These are phyloP conservation scores for Thymus quinquecostatus DNA, from an alignment of 257 asterid genomes.

Conservation along the genomic window DNA sequence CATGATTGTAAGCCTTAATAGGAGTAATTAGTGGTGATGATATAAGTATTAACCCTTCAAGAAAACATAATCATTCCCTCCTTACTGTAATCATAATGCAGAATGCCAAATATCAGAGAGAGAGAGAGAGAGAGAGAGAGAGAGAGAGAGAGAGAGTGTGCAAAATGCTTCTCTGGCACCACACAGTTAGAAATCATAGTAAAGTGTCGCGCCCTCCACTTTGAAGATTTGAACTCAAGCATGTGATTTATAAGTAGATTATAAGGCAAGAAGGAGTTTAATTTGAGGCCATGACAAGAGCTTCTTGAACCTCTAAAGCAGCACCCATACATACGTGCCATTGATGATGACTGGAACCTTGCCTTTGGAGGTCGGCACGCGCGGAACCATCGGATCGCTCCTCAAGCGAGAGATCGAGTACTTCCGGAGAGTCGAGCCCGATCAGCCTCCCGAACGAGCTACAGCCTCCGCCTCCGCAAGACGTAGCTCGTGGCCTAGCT, in stretches of 20 bases:
- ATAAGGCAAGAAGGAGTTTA: conserved; percentile 10
- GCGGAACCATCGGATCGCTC: conserved; percentile 89
- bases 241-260: conserved; percentile 2
- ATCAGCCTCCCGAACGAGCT: background rate
- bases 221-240: conserved; percentile 17
- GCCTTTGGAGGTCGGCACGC: conserved; percentile 67
- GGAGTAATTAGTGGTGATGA: conserved; percentile 30
- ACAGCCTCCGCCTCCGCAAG: conserved; percentile 32
- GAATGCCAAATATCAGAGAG: background rate
- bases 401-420: conserved; percentile 82
- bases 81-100: conserved; percentile 32
- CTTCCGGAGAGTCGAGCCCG: conserved; percentile 51
- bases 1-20: background rate
- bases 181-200: conserved; percentile 35
- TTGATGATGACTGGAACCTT: conserved; percentile 43
- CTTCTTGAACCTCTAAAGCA: too few relatives aligned
- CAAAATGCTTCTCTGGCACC: conserved; percentile 24
- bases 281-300: too few relatives aligned
- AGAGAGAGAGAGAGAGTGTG: too few relatives aligned
- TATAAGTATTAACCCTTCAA: background rate
- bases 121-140: too few relatives aligned
- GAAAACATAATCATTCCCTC: conserved; percentile 31
- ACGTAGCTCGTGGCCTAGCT: conserved; percentile 55
- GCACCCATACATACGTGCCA: too few relatives aligned
- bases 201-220: conserved; percentile 37